Evolutionary conservation across 768 basidiomycete species (phyloP).

Genomic region (Clavaria fumosa): DNA sequence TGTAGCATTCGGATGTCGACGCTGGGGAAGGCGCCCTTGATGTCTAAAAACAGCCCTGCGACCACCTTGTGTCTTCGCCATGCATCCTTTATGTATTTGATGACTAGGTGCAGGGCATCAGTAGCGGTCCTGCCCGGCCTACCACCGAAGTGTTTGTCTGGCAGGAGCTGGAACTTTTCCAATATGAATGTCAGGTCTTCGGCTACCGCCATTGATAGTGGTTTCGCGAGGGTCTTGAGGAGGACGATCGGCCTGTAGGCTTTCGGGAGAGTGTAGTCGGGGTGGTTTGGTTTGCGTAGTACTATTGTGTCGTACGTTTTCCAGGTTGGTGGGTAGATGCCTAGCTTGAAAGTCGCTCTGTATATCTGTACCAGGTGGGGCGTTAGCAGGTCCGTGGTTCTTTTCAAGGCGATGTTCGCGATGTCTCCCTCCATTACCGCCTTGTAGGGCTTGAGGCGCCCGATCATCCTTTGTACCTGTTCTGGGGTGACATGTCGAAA

Average conservation of each 20-base stretch:
- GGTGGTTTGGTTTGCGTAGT: conserved; percentile 19
- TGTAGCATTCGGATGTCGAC: conserved; percentile 11
- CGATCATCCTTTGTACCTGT: conserved; percentile 16
- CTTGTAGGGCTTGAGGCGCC: conserved; percentile 20
- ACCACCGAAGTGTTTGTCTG: neutral
- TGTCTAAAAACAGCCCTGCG: conserved; percentile 20
- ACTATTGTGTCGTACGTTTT: conserved; percentile 16
- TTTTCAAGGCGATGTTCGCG: conserved; percentile 11
- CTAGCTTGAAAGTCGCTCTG: conserved; percentile 12
- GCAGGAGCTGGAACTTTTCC: neutral
- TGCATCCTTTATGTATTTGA: conserved; percentile 20
- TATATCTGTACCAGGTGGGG: conserved; percentile 17
- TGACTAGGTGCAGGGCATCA: conserved; percentile 18
- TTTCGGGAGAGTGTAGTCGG: conserved; percentile 18
- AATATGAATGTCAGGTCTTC: conserved; percentile 6
- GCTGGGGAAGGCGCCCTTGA: conserved; percentile 25
- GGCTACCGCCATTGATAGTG: neutral
- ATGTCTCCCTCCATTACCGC: conserved; percentile 13
- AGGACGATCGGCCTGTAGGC: conserved; percentile 23
- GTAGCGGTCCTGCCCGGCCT: conserved; percentile 12
- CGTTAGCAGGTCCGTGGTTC: conserved; percentile 13
- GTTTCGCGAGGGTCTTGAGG: neutral
- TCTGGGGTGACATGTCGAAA: conserved; percentile 12
- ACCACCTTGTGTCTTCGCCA: conserved; percentile 20
- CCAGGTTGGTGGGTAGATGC: conserved; percentile 17